Percentiles rank a stretch among this genome's conserved stretches.
phyloP scores from a whole-genome alignment of 192 early-diverging fungal species.

The Ambispora gerdemannii region DNA sequence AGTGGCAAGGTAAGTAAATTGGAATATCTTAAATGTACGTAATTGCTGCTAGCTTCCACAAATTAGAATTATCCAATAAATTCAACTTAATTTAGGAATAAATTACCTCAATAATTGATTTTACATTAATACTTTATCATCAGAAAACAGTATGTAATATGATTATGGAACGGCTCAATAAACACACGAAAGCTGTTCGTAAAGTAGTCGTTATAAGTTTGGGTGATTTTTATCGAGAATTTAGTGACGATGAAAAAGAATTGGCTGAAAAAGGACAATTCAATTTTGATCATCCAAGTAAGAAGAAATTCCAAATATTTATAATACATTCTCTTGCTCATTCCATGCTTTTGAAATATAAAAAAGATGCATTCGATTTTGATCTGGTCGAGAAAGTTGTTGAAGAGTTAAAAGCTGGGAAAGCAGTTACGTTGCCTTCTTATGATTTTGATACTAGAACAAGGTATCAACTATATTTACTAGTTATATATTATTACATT shows the following conservation, averaged over 20 bases:
- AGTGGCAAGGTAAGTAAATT: slow-evolving; percentile 43
- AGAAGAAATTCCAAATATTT: background rate
- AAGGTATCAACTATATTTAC: too few relatives aligned
- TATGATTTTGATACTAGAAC: slow-evolving; percentile 52
- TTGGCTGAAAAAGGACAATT: slow-evolving; percentile 45
- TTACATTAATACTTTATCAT: slow-evolving; percentile 2
- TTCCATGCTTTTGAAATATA: too few relatives aligned
- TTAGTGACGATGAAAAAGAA: slow-evolving; percentile 43
- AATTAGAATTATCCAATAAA: too few relatives aligned
- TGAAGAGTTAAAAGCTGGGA: slow-evolving; percentile 42
- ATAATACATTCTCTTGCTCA: too few relatives aligned
- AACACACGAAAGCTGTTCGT: slow-evolving; percentile 28
- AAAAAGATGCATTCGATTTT: slow-evolving; percentile 69
- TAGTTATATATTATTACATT: too few relatives aligned
- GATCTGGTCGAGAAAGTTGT: slow-evolving; percentile 53
- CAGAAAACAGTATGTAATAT: slow-evolving; percentile 43
- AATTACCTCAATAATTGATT: background rate
- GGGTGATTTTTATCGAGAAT: slow-evolving; percentile 58
- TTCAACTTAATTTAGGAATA: too few relatives aligned
- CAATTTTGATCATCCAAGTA: slow-evolving; percentile 61
- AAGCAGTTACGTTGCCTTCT: slow-evolving; percentile 49
- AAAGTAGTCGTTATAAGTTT: slow-evolving; percentile 54
- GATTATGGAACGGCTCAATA: slow-evolving; percentile 32
- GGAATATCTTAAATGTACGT: background rate
- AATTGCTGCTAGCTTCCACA: too few relatives aligned